A percentile compares a stretch with the other conserved stretches of the same genome.
Conservation (phyloP, 1,284 basidiomycete genomes). For the Cerioporus squamosus region DNA sequence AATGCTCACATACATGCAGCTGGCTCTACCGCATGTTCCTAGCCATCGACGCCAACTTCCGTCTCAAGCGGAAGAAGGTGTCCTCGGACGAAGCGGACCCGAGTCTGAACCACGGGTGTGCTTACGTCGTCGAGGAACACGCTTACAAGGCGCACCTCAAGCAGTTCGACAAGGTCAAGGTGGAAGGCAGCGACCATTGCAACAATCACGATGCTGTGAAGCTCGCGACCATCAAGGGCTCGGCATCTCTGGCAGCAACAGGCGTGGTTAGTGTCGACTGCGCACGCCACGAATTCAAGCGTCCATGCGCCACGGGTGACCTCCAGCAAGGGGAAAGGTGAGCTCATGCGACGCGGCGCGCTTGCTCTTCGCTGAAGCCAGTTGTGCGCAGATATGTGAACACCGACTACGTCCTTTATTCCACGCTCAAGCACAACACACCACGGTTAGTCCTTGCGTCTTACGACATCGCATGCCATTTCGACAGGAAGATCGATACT, state of each 20-base stretch:
- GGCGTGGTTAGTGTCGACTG: constrained; percentile 9
- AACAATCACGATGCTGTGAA: constrained; percentile 15
- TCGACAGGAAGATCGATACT: constrained; percentile 3
- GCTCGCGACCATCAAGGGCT: constrained; percentile 5
- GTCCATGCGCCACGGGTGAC: constrained; percentile 27
- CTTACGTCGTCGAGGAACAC: constrained; percentile 29
- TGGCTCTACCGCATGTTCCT: constrained; percentile 26
- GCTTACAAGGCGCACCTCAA: constrained; percentile 24
- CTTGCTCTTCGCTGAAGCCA: too few relatives aligned
- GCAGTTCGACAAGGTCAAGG: background rate
- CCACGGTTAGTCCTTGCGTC: background rate
- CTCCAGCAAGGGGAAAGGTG: constrained; percentile 20
- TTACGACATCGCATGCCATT: constrained; percentile 29
- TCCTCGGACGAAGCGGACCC: constrained; percentile 25
- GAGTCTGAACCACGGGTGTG: constrained; percentile 23
- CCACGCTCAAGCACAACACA: background rate
- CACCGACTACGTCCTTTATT: constrained; percentile 26
- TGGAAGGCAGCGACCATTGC: constrained; percentile 1
- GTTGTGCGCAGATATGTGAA: constrained; percentile 10
- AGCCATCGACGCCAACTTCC: constrained; percentile 33
- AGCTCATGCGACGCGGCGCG: too few relatives aligned
- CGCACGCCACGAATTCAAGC: constrained; percentile 27
- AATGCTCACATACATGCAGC: constrained; percentile 8
- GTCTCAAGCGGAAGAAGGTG: constrained; percentile 25
- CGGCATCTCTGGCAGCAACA: background rate